These are phyloP conservation scores for Madurella fahalii DNA, from an alignment of 2,329 filamentous ascomycete genomes.

Conservation along the genomic window DNA sequence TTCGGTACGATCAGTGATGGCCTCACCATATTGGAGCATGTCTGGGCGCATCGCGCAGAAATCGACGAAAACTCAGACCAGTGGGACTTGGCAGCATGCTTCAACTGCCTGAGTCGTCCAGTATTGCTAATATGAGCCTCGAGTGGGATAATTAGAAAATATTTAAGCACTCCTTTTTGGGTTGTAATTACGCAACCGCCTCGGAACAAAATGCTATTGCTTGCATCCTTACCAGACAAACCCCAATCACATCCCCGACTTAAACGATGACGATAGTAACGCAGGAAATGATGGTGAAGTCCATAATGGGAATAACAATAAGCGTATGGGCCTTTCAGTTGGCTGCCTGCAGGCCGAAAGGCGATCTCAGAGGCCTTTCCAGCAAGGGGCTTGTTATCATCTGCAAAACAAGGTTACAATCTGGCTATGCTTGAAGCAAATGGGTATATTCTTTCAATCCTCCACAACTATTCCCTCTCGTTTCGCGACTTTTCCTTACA, in stretches of 20 bases:
- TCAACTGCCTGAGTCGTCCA: slow-evolving; percentile 27
- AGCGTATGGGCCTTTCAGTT: background rate
- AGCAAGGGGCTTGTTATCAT: too few species aligned
- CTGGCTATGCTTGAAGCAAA: background rate
- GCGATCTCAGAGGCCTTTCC: too few species aligned
- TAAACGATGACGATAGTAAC: too few species aligned
- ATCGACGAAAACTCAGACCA: slow-evolving; percentile 33
- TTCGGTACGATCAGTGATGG: slow-evolving; percentile 45
- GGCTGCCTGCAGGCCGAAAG: too few species aligned
- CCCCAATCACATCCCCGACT: too few species aligned
- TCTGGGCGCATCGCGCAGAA: slow-evolving; percentile 40
- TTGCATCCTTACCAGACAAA: too few species aligned
- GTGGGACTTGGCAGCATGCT: slow-evolving; percentile 43
- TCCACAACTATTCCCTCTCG: background rate
- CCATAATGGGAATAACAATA: background rate
- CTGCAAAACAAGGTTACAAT: background rate
- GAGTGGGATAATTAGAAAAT: too few species aligned
- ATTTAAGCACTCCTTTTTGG: too few species aligned
- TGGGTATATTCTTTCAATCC: background rate
- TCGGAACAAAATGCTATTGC: too few species aligned
- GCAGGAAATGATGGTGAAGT: background rate
- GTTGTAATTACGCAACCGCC: too few species aligned
- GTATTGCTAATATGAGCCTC: slow-evolving; percentile 26
- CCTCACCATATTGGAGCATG: slow-evolving; percentile 42
- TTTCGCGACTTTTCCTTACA: background rate